A percentile compares a stretch with the other conserved stretches of the same genome.
Evolutionary conservation across 1,139 yeast genomes (phyloP).

Genomic region (Diutina rugosa): DNA sequence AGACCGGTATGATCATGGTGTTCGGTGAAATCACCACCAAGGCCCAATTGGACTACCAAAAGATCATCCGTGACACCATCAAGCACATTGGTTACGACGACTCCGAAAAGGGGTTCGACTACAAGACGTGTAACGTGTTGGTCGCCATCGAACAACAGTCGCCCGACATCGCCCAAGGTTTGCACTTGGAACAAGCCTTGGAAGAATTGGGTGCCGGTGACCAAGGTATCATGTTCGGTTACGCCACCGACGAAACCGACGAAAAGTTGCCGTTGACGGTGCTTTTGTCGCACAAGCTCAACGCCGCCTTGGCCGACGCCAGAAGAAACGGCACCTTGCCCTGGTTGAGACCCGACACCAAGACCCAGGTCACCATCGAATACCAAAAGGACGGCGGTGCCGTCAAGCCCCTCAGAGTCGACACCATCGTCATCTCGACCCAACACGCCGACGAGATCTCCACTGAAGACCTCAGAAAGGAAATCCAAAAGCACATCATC

Average conservation of each 20-base stretch:
- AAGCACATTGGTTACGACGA: constrained; percentile 97
- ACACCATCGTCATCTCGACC: constrained; percentile 93
- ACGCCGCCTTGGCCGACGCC: constrained; percentile 93
- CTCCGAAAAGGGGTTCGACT: constrained; percentile 95
- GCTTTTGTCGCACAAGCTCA: constrained; percentile 87
- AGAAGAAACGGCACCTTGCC: constrained; percentile 90
- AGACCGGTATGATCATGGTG: constrained; percentile 98
- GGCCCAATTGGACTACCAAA: constrained; percentile 91
- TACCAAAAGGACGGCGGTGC: constrained; percentile 92
- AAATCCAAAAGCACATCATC: constrained; percentile 67
- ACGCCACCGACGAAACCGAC: constrained; percentile 98
- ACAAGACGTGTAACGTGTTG: constrained; percentile 96
- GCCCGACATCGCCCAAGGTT: constrained; percentile 98
- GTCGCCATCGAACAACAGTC: constrained; percentile 99
- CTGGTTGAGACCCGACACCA: constrained; percentile 99
- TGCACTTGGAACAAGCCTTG: constrained; percentile 90
- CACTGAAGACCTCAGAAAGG: constrained; percentile 79
- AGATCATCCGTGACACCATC: constrained; percentile 94
- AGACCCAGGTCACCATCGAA: constrained; percentile 98
- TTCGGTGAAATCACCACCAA: constrained; percentile 98
- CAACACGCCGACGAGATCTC: constrained; percentile 96
- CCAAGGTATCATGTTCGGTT: constrained; percentile 99
- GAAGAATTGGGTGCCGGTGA: constrained; percentile 99
- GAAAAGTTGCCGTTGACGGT: constrained; percentile 95
- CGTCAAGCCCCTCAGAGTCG: constrained; percentile 89